These are phyloP conservation scores for Yamadazyma songkhlaensis DNA, from an alignment of 1,139 yeast genomes.

Conservation along the genomic window DNA sequence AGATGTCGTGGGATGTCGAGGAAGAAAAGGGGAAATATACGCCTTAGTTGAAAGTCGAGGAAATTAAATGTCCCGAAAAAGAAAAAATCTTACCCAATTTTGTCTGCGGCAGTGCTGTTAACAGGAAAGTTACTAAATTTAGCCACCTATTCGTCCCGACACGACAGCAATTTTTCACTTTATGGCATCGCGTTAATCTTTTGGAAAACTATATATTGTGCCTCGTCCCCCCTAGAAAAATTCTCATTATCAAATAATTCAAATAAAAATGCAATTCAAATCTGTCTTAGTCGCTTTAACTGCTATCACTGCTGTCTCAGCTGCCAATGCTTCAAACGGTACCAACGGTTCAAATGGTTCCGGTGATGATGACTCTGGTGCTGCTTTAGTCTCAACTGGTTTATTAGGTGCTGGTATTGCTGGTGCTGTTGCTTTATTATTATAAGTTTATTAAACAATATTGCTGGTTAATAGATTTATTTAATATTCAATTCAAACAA, in stretches of 20 bases:
- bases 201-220: conserved; percentile 4
- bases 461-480: background rate
- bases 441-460: conserved; percentile 23
- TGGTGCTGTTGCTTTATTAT: conserved; percentile 45
- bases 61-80: background rate
- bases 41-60: background rate
- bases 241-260: conserved; percentile 1
- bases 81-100: background rate
- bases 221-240: conserved; percentile 1
- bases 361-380: conserved; percentile 21
- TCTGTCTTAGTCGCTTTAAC: conserved; percentile 44
- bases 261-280: conserved; percentile 43
- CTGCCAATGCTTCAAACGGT: conserved; percentile 29
- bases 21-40: background rate
- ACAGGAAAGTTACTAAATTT: background rate
- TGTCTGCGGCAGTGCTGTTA: background rate
- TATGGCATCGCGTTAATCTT: background rate
- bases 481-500: conserved; percentile 3
- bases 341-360: conserved; percentile 20
- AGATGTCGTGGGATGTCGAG: background rate
- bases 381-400: conserved; percentile 32
- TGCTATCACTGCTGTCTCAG: conserved; percentile 44
- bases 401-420: conserved; percentile 40
- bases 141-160: background rate
- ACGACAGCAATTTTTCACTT: background rate